These are phyloP conservation scores for Fusarium armeniacum DNA, from an alignment of 2,329 filamentous ascomycete genomes.

Conservation along the genomic window DNA sequence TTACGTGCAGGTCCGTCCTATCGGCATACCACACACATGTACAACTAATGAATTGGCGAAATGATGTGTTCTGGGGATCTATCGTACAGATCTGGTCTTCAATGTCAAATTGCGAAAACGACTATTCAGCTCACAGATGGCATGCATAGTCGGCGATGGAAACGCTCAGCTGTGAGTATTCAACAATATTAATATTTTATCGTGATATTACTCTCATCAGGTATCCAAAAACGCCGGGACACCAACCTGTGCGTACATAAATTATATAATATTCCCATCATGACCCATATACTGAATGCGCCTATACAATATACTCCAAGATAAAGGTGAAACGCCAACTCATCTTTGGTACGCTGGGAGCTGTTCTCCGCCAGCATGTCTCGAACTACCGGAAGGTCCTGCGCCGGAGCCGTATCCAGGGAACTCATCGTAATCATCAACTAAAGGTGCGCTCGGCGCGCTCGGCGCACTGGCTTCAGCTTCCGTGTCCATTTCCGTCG, in stretches of 20 bases:
- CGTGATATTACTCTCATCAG: conserved; percentile 31
- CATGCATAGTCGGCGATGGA: background rate
- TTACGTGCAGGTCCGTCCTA: background rate
- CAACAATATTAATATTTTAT: conserved; percentile 29
- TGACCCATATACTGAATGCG: conserved; percentile 26
- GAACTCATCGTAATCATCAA: conserved; percentile 70
- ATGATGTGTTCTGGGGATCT: background rate
- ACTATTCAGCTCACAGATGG: background rate
- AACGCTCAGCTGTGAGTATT: conserved; percentile 15
- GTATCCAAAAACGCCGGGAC: conserved; percentile 37
- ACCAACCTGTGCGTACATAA: conserved; percentile 17
- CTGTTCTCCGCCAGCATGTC: conserved; percentile 51
- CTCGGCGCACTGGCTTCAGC: conserved; percentile 70
- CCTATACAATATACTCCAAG: conserved; percentile 27
- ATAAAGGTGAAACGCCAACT: conserved; percentile 27
- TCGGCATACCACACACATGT: conserved; percentile 4
- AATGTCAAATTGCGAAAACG: background rate
- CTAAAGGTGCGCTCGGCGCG: conserved; percentile 71
- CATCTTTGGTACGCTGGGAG: conserved; percentile 59
- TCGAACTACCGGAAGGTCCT: conserved; percentile 43
- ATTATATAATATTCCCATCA: conserved; percentile 32
- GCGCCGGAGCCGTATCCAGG: conserved; percentile 49
- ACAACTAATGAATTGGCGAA: conserved; percentile 1
- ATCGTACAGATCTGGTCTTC: background rate
- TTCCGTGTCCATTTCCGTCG: conserved; percentile 44